Percentiles rank a stretch among this genome's conserved stretches.
These are phyloP conservation scores for Kluyveromyces wickerhamii DNA, from an alignment of 805 yeast genomes.

Conservation along the genomic window DNA sequence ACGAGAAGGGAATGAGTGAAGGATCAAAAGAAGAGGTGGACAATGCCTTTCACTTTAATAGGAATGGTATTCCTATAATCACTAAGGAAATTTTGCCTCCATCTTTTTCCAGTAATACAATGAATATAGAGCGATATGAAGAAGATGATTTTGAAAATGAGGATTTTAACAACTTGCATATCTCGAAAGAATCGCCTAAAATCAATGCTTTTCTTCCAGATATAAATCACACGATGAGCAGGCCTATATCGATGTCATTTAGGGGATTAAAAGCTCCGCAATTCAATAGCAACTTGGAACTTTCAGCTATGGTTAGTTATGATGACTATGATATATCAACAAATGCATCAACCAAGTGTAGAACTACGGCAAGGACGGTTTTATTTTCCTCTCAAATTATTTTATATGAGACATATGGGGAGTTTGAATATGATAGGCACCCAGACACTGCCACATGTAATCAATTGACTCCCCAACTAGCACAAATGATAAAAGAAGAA, in stretches of 20 bases:
- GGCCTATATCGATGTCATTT: constrained; percentile 45
- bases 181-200: constrained; percentile 8
- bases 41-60: no score
- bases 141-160: constrained; percentile 23
- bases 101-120: no score
- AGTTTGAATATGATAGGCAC: constrained; percentile 81
- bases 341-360: background rate
- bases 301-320: background rate
- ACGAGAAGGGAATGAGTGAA: no score
- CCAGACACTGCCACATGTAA: constrained; percentile 93
- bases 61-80: no score
- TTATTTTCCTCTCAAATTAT: constrained; percentile 75
- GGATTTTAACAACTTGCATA: constrained; percentile 17
- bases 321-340: background rate
- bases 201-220: constrained; percentile 17
- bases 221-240: constrained; percentile 8
- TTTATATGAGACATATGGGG: constrained; percentile 76
- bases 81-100: no score
- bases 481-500: constrained; percentile 80
- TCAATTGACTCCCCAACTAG: constrained; percentile 77
- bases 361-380: constrained; percentile 27
- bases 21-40: no score
- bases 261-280: constrained; percentile 56
- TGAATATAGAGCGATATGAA: no score
- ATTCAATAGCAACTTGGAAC: constrained; percentile 28